Base-by-base conservation (phyloP, 2,329 filamentous ascomycete genomes). In the Cercospora sesami region DNA sequence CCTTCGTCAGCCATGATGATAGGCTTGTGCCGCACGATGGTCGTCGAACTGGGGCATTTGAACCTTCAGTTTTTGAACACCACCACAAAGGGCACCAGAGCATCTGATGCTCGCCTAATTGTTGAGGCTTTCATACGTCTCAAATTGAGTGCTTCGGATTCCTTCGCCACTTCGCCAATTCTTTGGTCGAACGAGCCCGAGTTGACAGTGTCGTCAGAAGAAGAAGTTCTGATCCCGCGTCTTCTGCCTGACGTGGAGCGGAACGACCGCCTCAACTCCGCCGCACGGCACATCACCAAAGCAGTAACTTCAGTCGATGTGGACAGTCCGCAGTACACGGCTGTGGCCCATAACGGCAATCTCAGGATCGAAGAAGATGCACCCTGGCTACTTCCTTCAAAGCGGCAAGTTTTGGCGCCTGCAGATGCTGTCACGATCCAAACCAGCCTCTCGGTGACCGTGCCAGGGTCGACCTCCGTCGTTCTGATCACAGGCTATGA, bases 251-350 rank as follows among this genome's bases (percentile, higher is more conserved):
- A 73, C 53, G 8, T 21, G 48, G 70, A 71, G 61, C 71, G 53
- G 23, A 76, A 77, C 60, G 66, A 72, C 21, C 72, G 75, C 3
- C 72, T 72, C 42, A 76, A 76, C 51, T 73, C 75, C 12, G 67
- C 69, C 33, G 68, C 68, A 39, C 73, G 74, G 10, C 61, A 64
- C 18, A 73, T 75, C 39, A 67, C 60, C 58, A 70, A 68, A 55
- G 12, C 60, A 36, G 65, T 71, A 16, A 55, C 23, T 3, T 33
- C 61, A 14, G 51, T 23, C 14, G 69, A 64, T 14, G 31, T 48
- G 45, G 23, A 21, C 23, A 59, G 31, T 51, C 57, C 57, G 14
- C 62, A 62, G 42, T 69, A 65, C 45, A 71, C 67, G 6, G 69
- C 59, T 26, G 65, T 66, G 12, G 18, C 53, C 12, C 64, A 39